These are phyloP conservation scores for Murraya koenigii DNA, from an alignment of 345 rosid genomes.

Conservation along the genomic window DNA sequence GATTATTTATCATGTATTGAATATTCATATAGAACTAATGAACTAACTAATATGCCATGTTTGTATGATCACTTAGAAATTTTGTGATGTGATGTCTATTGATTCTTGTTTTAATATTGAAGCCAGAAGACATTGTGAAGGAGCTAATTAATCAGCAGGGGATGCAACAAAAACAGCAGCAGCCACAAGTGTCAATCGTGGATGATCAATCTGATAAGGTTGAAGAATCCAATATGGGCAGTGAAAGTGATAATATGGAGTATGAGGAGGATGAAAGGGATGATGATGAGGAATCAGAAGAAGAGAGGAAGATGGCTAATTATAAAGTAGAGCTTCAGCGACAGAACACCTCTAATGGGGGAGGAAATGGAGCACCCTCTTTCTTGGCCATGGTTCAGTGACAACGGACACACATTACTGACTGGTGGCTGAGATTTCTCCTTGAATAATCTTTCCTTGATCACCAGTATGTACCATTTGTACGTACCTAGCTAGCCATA, in stretches of 20 bases:
- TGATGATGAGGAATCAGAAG: conserved; percentile 44
- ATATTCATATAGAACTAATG: not conserved
- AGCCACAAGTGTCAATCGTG: conserved; percentile 29
- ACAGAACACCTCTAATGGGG: conserved; percentile 45
- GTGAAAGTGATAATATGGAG: conserved; percentile 32
- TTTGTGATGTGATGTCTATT: conserved; percentile 18
- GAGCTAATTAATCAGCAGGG: conserved; percentile 47
- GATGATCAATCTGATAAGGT: conserved; percentile 43
- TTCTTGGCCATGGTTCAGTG: conserved; percentile 60
- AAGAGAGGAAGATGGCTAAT: conserved; percentile 41
- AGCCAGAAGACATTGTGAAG: conserved; percentile 83
- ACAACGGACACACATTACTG: not conserved
- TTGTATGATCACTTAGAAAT: not conserved
- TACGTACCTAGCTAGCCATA: conserved; percentile 26
- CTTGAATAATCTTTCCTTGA: not conserved
- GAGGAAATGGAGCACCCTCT: conserved; percentile 56
- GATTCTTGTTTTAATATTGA: conserved; percentile 49
- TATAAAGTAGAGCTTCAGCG: conserved; percentile 58
- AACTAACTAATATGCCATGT: not conserved
- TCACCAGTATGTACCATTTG: conserved; percentile 30
- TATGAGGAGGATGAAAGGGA: conserved; percentile 35
- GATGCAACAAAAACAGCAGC: conserved; percentile 20
- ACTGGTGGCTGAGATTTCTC: not conserved
- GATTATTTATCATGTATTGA: not conserved
- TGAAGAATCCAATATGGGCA: conserved; percentile 23